Evolutionary conservation across 129 eudicot species (phyloP).

Genomic region (Apium graveolens): DNA sequence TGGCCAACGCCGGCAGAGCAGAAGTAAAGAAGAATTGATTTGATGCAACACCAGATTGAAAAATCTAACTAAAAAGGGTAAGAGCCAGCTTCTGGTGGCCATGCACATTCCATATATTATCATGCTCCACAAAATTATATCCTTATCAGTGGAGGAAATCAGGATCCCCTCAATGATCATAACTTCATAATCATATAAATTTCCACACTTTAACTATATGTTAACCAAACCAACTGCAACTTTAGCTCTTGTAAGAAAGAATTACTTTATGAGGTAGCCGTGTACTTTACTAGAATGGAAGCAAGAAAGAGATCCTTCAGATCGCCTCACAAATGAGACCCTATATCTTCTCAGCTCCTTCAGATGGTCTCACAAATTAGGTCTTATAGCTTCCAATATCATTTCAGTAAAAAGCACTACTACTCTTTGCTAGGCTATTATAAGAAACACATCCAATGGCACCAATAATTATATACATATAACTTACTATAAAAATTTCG

Average conservation of each 20-base stretch:
- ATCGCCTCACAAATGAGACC: slow-evolving; percentile 46
- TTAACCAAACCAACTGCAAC: slow-evolving; percentile 54
- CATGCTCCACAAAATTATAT: slow-evolving; percentile 65
- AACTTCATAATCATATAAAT: slow-evolving; percentile 37
- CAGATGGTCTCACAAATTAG: no score
- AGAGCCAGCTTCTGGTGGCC: slow-evolving; percentile 48
- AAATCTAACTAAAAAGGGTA: slow-evolving; percentile 50
- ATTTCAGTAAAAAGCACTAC: slow-evolving; percentile 51
- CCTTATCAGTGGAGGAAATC: slow-evolving; percentile 33
- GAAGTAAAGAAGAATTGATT: slow-evolving; percentile 76
- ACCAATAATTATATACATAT: neutral
- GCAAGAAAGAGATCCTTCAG: slow-evolving; percentile 63
- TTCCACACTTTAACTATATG: slow-evolving; percentile 66
- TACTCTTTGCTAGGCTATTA: slow-evolving; percentile 36
- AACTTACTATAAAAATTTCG: neutral
- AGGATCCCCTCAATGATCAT: slow-evolving; percentile 25
- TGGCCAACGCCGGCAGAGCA: slow-evolving; percentile 72
- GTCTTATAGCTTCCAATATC: slow-evolving; percentile 36
- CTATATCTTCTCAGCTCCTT: slow-evolving; percentile 34
- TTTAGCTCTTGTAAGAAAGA: slow-evolving; percentile 45
- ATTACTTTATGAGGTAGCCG: slow-evolving; percentile 43
- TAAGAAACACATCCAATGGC: slow-evolving; percentile 67
- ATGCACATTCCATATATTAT: slow-evolving; percentile 64
- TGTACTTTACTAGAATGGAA: slow-evolving; percentile 49
- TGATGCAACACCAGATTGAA: slow-evolving; percentile 55